Evolutionary conservation across 2,329 filamentous ascomycete genomes (phyloP), one percentile per base, ranked within the genome.

Genomic region (Alternaria burnsii): DNA sequence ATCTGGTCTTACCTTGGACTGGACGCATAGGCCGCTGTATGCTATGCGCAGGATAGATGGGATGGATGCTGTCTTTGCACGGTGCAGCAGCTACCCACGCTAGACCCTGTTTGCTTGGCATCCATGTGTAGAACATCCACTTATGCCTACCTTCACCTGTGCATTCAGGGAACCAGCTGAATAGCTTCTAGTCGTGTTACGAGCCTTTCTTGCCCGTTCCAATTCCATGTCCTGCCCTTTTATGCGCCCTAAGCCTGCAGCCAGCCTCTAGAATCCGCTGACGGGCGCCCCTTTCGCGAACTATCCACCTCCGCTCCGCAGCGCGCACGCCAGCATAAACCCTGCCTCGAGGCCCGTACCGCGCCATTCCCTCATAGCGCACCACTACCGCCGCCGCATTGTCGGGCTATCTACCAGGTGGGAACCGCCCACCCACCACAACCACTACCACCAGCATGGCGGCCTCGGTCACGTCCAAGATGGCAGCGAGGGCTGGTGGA

Each of bases 401-500:
- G 72, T 69, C 70, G 52, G 70, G 68, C 53, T 70, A 67, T 46
- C 52, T 66, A 30, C 66, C 67, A 61, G 67, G 74, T 73, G 76
- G 72, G 70, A 75, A 69, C 53, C 71, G 70, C 71, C 73, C 70
- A 70, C 70, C 68, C 62, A 63, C 59, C 51, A 70, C 63, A 51
- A 47, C 61, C 52, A 47, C 71, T 59, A 67, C 63, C 57, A 52
- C 71, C 63, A 67, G 62, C 62, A 67, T 72, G 64, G 62, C 62
- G 40, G 48, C 62, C 46, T 71, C 73, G 34, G 63, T 72, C 47
- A 65, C 70, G 36, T 64, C 71, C 36, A 78, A 77, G 62, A 79
- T 79, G 76, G 75, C 76, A 48, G 76, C 77, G 24, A 72, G 75
- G 62, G 68, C 72, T 62, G 76, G 75, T 59, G 74, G 76, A 68